Conservation (phyloP, 2,329 filamentous ascomycete genomes). For the Trichoderma atrobrunneum region DNA sequence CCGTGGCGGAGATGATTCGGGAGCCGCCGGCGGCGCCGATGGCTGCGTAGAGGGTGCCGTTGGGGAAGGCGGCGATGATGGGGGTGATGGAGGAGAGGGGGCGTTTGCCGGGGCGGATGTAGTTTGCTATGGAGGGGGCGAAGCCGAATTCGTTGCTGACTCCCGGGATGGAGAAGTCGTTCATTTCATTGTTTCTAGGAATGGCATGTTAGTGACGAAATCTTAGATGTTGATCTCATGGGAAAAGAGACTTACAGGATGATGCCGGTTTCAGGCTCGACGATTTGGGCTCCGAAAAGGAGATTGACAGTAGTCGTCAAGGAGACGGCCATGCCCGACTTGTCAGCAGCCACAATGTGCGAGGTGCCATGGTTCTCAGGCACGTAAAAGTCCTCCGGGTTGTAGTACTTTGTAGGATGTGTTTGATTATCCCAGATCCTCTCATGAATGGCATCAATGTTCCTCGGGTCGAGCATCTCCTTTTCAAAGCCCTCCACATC, state of each 20-base stretch:
- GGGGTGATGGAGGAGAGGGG: constrained; percentile 82
- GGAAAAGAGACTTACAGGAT: constrained; percentile 53
- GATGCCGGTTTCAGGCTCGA: constrained; percentile 79
- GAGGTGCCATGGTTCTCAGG: constrained; percentile 71
- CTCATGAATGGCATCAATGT: constrained; percentile 56
- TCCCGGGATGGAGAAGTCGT: constrained; percentile 84
- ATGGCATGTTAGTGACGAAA: neutral
- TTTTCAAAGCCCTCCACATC: constrained; percentile 63
- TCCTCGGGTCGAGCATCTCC: constrained; percentile 61
- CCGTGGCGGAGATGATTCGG: constrained; percentile 76
- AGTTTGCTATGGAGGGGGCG: constrained; percentile 76
- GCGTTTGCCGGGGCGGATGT: constrained; percentile 74
- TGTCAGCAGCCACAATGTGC: constrained; percentile 70
- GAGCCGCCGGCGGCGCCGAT: constrained; percentile 78
- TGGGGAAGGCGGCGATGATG: constrained; percentile 64
- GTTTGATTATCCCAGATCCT: constrained; percentile 72
- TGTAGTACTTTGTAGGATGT: constrained; percentile 69
- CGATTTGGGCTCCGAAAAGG: constrained; percentile 74
- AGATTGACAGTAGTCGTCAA: constrained; percentile 87
- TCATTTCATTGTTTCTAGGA: constrained; percentile 59
- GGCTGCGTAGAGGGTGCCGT: constrained; percentile 63
- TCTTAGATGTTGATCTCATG: neutral
- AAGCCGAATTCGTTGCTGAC: constrained; percentile 80
- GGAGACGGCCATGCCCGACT: constrained; percentile 70
- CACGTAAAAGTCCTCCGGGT: constrained; percentile 63